These are phyloP conservation scores for Simplicillium sp. DNA, from an alignment of 2,329 filamentous ascomycete species.

Conservation along the genomic window DNA sequence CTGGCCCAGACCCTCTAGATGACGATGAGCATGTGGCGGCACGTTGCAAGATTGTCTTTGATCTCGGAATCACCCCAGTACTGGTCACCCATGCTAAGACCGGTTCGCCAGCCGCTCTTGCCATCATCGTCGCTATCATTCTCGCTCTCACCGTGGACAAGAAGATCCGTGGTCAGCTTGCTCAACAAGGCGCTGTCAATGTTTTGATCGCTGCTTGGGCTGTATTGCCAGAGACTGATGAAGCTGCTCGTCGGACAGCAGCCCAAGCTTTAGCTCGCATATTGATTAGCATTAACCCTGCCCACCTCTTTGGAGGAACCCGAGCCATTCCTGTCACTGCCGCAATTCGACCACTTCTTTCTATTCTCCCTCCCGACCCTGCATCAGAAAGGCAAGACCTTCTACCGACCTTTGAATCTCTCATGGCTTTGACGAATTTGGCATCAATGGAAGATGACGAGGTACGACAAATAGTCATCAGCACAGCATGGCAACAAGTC, in stretches of 20 bases:
- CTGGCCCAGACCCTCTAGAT: constrained; percentile 57
- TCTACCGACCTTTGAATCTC: constrained; percentile 78
- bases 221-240: constrained; percentile 44
- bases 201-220: constrained; percentile 66
- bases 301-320: constrained; percentile 72
- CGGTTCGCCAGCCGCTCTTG: constrained; percentile 59
- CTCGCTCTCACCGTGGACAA: constrained; percentile 67
- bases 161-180: constrained; percentile 66
- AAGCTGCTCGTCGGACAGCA: constrained; percentile 43
- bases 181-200: constrained; percentile 89
- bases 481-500: constrained; percentile 61
- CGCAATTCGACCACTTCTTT: constrained; percentile 73
- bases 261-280: constrained; percentile 78
- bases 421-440: constrained; percentile 90
- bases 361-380: constrained; percentile 60
- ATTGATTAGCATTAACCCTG: constrained; percentile 76
- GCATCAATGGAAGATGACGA: constrained; percentile 67
- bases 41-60: constrained; percentile 70
- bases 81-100: constrained; percentile 68
- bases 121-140: constrained; percentile 67
- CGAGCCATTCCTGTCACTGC: constrained; percentile 65
- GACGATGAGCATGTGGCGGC: constrained; percentile 65
- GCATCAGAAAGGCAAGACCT: constrained; percentile 61
- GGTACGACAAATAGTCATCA: constrained; percentile 59
- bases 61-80: constrained; percentile 67